phyloP scores from a whole-genome alignment of 345 rosid species.

The Pelargonium nanum region DNA sequence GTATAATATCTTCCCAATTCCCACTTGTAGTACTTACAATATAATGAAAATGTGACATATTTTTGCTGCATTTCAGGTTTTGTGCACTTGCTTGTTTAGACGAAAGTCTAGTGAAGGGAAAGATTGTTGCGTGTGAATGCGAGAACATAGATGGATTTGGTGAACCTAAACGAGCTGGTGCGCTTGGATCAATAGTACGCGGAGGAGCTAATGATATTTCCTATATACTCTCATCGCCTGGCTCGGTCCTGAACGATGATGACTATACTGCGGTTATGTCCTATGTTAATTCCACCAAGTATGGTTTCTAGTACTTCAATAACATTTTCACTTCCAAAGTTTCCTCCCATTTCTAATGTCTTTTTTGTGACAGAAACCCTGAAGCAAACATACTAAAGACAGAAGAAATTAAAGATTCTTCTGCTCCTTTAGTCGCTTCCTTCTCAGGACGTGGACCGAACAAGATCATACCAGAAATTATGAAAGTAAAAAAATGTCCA shows the following conservation, averaged over 20 bases:
- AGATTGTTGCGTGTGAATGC: constrained; percentile 5
- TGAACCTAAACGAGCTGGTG: not conserved
- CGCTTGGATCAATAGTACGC: not conserved
- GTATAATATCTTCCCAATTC: not conserved
- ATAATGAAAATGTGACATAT: no score
- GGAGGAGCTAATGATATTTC: not conserved
- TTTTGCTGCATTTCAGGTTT: not conserved
- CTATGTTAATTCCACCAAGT: not conserved
- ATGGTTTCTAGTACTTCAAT: not conserved
- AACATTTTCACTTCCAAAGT: not conserved
- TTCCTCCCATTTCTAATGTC: not conserved
- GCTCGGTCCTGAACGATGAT: not conserved
- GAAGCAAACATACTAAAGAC: not conserved
- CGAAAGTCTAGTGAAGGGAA: not conserved
- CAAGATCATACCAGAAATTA: not conserved
- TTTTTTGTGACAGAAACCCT: not conserved
- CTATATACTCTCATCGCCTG: not conserved
- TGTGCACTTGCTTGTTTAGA: not conserved
- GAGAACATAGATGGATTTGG: not conserved
- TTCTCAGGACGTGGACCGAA: not conserved
- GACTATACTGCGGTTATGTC: not conserved
- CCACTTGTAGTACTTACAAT: no score
- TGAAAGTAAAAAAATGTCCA: not conserved
- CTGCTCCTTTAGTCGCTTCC: not conserved
- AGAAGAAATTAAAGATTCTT: not conserved